Evolutionary conservation across 2,329 filamentous ascomycete genomes (phyloP).

Genomic region (Alternaria infectoria): DNA sequence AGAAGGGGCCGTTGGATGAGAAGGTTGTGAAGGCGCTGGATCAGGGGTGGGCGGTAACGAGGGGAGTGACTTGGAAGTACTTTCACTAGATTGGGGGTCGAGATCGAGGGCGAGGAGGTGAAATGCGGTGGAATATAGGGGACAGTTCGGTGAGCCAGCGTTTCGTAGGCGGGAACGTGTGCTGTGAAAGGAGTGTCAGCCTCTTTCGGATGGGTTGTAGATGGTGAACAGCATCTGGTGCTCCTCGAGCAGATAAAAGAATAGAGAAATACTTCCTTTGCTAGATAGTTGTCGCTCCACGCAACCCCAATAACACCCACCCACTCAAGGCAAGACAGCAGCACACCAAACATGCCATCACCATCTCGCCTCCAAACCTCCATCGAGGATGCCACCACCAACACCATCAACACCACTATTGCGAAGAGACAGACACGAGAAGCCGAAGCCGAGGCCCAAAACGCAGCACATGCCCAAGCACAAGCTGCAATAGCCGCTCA

Average conservation of each 20-base stretch:
- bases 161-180: not conserved
- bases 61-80: slow-evolving; percentile 19
- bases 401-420: not conserved
- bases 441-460: not conserved
- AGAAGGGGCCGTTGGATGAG: slow-evolving; percentile 73
- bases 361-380: not conserved
- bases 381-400: not conserved
- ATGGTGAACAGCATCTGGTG: not conserved
- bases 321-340: not conserved
- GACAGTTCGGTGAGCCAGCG: not conserved
- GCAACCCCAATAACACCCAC: not conserved
- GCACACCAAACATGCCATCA: not conserved
- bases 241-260: not conserved
- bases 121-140: not conserved
- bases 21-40: not conserved
- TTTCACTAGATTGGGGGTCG: slow-evolving; percentile 9
- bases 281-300: too few relatives aligned
- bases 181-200: not conserved
- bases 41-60: slow-evolving; percentile 66
- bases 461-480: not conserved
- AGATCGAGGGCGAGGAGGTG: not conserved
- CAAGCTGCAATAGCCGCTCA: not conserved
- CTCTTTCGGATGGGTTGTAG: not conserved
- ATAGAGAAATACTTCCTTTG: not conserved
- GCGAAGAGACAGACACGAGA: not conserved